A percentile compares a stretch with the other conserved stretches of the same genome.
phyloP scores from a whole-genome alignment of 192 early-diverging fungal genomes.

The Backusella psychrophila region DNA sequence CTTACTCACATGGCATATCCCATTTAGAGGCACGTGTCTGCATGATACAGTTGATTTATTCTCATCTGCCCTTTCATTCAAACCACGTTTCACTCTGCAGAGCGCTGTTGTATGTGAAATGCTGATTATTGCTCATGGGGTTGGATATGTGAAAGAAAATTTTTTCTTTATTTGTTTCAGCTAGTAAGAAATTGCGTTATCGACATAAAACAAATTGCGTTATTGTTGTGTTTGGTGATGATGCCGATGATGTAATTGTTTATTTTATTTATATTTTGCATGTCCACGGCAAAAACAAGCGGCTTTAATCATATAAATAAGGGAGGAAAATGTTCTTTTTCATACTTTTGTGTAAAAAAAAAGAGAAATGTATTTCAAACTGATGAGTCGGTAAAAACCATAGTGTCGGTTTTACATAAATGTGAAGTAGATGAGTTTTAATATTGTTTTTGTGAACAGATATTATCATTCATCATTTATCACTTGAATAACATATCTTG shows the following conservation, averaged over 20 bases:
- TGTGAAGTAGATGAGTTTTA: too few relatives aligned
- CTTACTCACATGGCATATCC: constrained; percentile 1
- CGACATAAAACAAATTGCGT: not conserved
- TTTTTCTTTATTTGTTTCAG: not conserved
- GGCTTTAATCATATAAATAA: not conserved
- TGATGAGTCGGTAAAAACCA: too few relatives aligned
- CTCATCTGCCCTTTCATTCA: not conserved
- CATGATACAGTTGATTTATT: not conserved
- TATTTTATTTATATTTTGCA: not conserved
- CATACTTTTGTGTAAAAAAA: not conserved
- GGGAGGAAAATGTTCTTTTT: not conserved
- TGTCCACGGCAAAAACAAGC: not conserved
- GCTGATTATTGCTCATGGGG: not conserved
- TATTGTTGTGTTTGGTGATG: not conserved
- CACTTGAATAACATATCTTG: too few relatives aligned
- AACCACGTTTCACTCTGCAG: not conserved
- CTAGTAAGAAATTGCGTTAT: not conserved
- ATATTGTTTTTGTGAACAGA: too few relatives aligned
- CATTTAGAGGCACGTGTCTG: constrained; percentile 3
- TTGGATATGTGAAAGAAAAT: not conserved
- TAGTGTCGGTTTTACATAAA: too few relatives aligned
- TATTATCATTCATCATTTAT: too few relatives aligned
- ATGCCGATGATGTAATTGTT: not conserved
- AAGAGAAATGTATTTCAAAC: not conserved
- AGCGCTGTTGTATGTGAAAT: not conserved